Base-by-base conservation (phyloP, 2,329 filamentous ascomycete genomes). In the Fusarium oxysporum region DNA sequence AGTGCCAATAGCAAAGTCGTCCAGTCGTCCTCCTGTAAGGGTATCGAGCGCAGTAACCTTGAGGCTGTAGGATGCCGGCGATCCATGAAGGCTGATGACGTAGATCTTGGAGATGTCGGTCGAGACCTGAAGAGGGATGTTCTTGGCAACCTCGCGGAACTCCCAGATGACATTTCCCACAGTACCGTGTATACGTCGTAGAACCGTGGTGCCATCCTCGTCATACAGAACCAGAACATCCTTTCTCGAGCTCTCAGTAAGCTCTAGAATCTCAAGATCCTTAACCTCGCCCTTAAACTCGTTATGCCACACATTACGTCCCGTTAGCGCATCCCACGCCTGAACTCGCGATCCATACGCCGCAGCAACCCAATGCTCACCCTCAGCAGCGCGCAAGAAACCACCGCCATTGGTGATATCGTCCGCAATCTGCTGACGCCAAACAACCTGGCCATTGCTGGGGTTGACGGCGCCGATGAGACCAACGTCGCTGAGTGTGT, bases 381-480 rank as follows among this genome's bases (percentile, higher is more conserved):
- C 92, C 73, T 95, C 91, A n/a, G 91, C 90, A n/a, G 92, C 90
- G 71, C 92, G 87, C 75, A 97, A 82, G 77, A 87, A 84, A n/a
- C 87, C 86, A 45, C 82, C 82, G 30, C 84, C 82, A 57, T 82
- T 81, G 48, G 85, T 86, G 38, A 83, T 75, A 53, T 86, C 85
- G 37, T 85, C 84, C n/a, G 87, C 83, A 50, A 97, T 82, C 59
- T 90, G 84, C 78, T 98, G 96, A 61, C 96, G 89, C 96, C 96
- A 99, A 4, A 98, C 89, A 21, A 98, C 80, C 5, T 89, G 87
- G 23, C 96, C 96, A 79, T 92, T 95, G 79, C 91, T 92, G 4
- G 96, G 96, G 77, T 98, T 97, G 51, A 98, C 88, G 3, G 96
- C 96, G 54, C 94, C 96, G 23, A 99, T 83, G 5, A 98, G 89